These are phyloP conservation scores for Clausena lansium DNA, from an alignment of 345 rosid genomes.

Conservation along the genomic window DNA sequence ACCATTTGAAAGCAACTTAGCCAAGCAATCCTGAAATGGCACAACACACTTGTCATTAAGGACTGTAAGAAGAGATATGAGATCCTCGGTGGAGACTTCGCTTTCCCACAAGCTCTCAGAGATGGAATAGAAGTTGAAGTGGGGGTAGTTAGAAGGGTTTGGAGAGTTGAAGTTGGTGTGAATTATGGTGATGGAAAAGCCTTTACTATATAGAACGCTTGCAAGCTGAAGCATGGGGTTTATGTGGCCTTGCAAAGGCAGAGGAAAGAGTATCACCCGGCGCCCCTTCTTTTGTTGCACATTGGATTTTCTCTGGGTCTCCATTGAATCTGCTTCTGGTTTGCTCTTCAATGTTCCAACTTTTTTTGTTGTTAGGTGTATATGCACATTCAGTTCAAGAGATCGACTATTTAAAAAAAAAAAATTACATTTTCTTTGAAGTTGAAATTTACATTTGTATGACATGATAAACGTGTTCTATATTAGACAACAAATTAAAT, in stretches of 20 bases:
- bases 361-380: not conserved
- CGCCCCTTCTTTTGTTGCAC: slow-evolving; percentile 27
- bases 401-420: too few species aligned
- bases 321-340: slow-evolving; percentile 4
- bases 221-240: slow-evolving; percentile 67
- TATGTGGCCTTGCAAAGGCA: slow-evolving; percentile 62
- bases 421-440: too few species aligned
- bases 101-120: slow-evolving; percentile 22
- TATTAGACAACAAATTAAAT: not conserved
- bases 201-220: slow-evolving; percentile 44
- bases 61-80: slow-evolving; percentile 15
- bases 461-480: not conserved
- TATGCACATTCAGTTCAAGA: not conserved
- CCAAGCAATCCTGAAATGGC: slow-evolving; percentile 41
- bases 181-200: slow-evolving; percentile 52
- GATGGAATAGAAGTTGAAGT: slow-evolving; percentile 45
- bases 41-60: slow-evolving; percentile 33
- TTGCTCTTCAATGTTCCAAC: not conserved
- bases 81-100: slow-evolving; percentile 11
- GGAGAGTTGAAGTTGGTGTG: slow-evolving; percentile 57
- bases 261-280: slow-evolving; percentile 45
- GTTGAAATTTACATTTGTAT: too few species aligned
- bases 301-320: slow-evolving; percentile 2
- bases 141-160: slow-evolving; percentile 40
- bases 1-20: slow-evolving; percentile 22